Conservation (phyloP, 352 stramenopile species). For the Phytophthora kernoviae region DNA sequence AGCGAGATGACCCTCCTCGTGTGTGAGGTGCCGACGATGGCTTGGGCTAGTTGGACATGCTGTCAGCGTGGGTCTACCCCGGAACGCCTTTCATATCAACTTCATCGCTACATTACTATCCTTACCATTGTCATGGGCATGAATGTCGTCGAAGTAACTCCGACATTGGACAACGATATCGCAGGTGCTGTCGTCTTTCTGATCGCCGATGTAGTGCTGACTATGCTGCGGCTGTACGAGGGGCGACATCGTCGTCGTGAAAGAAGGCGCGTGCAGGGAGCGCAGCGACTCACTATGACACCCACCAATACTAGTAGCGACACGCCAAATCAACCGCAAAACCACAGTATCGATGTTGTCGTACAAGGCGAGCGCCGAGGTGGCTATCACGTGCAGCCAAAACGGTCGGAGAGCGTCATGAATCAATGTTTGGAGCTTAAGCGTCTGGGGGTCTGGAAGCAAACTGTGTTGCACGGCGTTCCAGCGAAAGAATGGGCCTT, state of each 20-base stretch:
- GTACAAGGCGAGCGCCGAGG: constrained; percentile 10
- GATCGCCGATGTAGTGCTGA: constrained; percentile 31
- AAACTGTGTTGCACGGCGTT: constrained; percentile 15
- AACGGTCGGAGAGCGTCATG: constrained; percentile 16
- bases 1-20: constrained; percentile 32
- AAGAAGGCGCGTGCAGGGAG: constrained; percentile 11
- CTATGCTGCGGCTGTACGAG: constrained; percentile 22
- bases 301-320: constrained; percentile 8
- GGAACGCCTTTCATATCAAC: constrained; percentile 31
- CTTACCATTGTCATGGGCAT: constrained; percentile 40
- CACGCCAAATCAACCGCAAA: background rate
- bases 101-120: constrained; percentile 36
- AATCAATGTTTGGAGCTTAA: constrained; percentile 29
- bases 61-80: constrained; percentile 26
- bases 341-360: background rate
- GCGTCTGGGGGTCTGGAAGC: constrained; percentile 20
- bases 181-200: constrained; percentile 34
- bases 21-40: constrained; percentile 32
- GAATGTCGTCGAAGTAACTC: constrained; percentile 24
- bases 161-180: constrained; percentile 29
- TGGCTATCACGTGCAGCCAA: background rate
- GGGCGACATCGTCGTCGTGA: constrained; percentile 17
- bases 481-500: constrained; percentile 22
- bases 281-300: constrained; percentile 16
- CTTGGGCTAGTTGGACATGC: constrained; percentile 33